A percentile compares a stretch with the other conserved stretches of the same genome.
These are phyloP conservation scores for Phytophthora cryptogea DNA, from an alignment of 352 stramenopile genomes.

Conservation along the genomic window DNA sequence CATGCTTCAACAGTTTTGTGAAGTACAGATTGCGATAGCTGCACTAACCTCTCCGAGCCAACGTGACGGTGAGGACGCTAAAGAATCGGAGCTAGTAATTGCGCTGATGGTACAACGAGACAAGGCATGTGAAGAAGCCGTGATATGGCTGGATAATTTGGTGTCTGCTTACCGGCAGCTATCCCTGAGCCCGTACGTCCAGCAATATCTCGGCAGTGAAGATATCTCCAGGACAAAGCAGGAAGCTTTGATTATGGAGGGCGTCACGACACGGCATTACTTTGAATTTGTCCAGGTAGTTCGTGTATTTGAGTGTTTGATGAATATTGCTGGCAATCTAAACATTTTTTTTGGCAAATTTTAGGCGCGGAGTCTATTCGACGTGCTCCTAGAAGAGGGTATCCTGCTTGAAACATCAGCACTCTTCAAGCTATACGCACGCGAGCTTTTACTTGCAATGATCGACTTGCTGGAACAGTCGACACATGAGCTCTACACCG, in stretches of 20 bases:
- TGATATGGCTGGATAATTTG: conserved; percentile 24
- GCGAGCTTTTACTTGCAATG: conserved; percentile 23
- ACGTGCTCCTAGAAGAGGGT: conserved; percentile 19
- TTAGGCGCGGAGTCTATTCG: conserved; percentile 12
- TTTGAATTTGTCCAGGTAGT: conserved; percentile 22
- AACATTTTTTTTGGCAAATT: too few relatives aligned
- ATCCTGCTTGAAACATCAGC: conserved; percentile 14
- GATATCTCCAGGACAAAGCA: conserved; percentile 6
- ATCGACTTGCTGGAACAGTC: conserved; percentile 26
- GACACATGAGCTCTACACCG: conserved; percentile 14
- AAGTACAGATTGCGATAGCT: conserved; percentile 17
- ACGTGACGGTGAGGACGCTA: not conserved
- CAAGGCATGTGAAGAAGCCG: conserved; percentile 13
- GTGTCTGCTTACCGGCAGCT: conserved; percentile 24
- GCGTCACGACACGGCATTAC: conserved; percentile 10
- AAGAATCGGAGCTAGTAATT: conserved; percentile 13
- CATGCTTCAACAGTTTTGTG: conserved; percentile 4
- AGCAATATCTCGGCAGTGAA: conserved; percentile 29
- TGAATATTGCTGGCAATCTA: too few relatives aligned
- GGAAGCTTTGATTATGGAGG: conserved; percentile 7
- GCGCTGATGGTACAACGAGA: conserved; percentile 17
- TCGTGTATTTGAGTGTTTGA: not conserved
- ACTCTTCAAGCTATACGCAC: conserved; percentile 26
- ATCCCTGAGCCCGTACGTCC: conserved; percentile 21
- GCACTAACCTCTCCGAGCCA: conserved; percentile 4